Conservation (phyloP, 257 asterid species). For the Catharanthus roseus region DNA sequence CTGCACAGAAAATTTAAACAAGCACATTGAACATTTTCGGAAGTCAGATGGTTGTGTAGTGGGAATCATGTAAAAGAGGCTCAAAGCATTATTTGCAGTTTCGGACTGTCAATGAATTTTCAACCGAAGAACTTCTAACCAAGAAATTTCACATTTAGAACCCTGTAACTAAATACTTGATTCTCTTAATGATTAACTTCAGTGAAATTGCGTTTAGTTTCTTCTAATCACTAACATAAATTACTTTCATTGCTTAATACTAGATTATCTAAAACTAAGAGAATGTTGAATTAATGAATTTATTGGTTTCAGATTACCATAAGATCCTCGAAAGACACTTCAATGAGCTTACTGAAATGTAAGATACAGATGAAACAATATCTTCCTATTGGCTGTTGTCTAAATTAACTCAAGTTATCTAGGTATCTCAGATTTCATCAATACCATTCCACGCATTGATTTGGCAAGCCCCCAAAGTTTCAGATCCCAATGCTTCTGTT, state of each 20-base stretch:
- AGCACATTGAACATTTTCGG: background rate
- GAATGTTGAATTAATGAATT: background rate
- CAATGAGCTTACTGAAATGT: background rate
- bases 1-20: conserved; percentile 28
- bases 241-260: background rate
- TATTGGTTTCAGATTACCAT: background rate
- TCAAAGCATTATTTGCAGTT: background rate
- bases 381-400: background rate
- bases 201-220: background rate
- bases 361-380: background rate
- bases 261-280: background rate
- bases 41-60: background rate
- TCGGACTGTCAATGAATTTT: background rate
- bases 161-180: background rate
- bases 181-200: background rate
- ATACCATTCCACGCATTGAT: background rate
- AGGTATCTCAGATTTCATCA: background rate
- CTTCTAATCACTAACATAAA: background rate
- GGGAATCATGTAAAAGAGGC: background rate
- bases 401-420: background rate
- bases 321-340: background rate
- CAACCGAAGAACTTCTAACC: background rate
- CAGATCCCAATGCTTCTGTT: background rate
- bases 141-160: background rate
- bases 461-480: background rate